Percentiles rank a stretch among this genome's conserved stretches.
phyloP scores from a whole-genome alignment of 352 stramenopile species.

The Detonula confervacea region DNA sequence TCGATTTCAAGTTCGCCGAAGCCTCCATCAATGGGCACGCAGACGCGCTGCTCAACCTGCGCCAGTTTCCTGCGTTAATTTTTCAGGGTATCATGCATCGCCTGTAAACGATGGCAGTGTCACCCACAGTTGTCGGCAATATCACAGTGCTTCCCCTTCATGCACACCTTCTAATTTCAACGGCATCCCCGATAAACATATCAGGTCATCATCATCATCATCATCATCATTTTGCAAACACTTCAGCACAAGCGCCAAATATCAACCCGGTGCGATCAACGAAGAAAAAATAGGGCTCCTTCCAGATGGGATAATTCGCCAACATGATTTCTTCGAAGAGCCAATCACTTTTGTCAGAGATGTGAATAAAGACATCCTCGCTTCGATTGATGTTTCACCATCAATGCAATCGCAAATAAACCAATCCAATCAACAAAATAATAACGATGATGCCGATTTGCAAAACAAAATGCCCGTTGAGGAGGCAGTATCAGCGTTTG shows the following conservation, averaged over 20 bases:
- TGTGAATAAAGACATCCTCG: conserved; percentile 10
- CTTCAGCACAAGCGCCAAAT: not conserved
- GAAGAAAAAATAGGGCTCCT: conserved; percentile 1
- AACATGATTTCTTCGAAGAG: conserved; percentile 82
- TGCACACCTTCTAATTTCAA: not conserved
- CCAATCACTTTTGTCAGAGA: conserved; percentile 69
- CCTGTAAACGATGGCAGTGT: not conserved
- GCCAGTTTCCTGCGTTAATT: not conserved
- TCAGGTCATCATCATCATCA: not conserved
- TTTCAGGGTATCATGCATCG: not conserved
- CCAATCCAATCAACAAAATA: conserved; percentile 5
- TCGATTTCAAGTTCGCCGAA: too few relatives aligned
- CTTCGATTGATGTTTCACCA: conserved; percentile 1
- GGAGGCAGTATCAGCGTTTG: conserved; percentile 58
- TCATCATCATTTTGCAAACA: not conserved
- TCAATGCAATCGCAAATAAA: conserved; percentile 10
- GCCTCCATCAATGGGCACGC: too few relatives aligned
- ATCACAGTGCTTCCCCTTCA: not conserved
- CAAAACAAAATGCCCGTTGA: conserved; percentile 8
- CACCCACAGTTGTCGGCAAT: not conserved
- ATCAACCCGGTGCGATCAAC: not conserved
- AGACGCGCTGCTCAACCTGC: too few relatives aligned
- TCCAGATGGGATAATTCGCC: conserved; percentile 32
- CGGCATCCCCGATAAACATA: not conserved
- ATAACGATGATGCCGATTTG: not conserved